These are phyloP conservation scores for Asclepias syriaca DNA, from an alignment of 257 asterid species.

Conservation along the genomic window DNA sequence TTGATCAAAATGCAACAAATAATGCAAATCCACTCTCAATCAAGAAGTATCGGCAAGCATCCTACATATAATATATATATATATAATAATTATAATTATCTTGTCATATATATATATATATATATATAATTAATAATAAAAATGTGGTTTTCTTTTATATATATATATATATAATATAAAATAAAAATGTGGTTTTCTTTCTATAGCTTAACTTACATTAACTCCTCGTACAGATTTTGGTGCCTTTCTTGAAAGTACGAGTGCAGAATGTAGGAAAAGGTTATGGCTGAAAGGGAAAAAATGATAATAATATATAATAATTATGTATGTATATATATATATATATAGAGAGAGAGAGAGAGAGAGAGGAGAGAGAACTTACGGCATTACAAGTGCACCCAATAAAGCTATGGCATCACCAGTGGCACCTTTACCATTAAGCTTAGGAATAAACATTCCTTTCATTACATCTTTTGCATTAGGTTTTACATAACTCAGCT, in stretches of 20 bases:
- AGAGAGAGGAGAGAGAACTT: constrained; percentile 1
- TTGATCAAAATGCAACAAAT: constrained; percentile 67
- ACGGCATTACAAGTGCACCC: constrained; percentile 99
- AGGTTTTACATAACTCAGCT: constrained; percentile 69
- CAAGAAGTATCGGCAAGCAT: constrained; percentile 73
- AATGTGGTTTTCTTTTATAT: no score
- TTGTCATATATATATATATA: no score
- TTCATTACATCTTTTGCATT: constrained; percentile 57
- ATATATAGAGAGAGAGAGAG: not conserved
- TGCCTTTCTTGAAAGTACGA: constrained; percentile 74
- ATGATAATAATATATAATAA: no score
- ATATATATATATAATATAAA: no score
- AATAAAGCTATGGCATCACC: constrained; percentile 82
- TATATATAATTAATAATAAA: no score
- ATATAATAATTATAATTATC: constrained; percentile 4
- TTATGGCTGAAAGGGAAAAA: constrained; percentile 49
- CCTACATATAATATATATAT: constrained; percentile 37
- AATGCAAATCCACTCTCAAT: constrained; percentile 87
- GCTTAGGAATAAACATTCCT: constrained; percentile 83
- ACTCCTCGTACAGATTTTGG: constrained; percentile 74
- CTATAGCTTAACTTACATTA: constrained; percentile 34
- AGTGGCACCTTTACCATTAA: constrained; percentile 65
- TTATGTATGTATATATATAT: not conserved
- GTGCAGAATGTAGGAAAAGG: constrained; percentile 84
- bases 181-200: no score